phyloP scores from a whole-genome alignment of 164 flowering plant genomes.

The Stephania japonica region DNA sequence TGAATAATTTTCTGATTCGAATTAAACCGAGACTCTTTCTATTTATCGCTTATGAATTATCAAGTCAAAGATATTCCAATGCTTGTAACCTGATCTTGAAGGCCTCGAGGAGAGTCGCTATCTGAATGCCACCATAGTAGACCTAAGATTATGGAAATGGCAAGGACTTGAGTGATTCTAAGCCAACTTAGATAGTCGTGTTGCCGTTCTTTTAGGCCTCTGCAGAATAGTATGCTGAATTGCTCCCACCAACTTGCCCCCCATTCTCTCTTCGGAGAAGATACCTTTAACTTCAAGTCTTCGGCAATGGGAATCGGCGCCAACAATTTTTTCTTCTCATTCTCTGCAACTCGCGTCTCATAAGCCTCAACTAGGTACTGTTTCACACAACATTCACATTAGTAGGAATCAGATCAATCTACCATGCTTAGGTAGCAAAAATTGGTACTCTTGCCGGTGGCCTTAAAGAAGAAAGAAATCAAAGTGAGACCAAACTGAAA shows the following conservation, averaged over 20 bases:
- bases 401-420: constrained; percentile 2
- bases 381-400: neutral
- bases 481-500: no score
- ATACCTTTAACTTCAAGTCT: constrained; percentile 47
- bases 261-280: constrained; percentile 70
- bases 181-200: constrained; percentile 80
- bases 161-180: constrained; percentile 67
- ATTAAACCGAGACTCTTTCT: neutral
- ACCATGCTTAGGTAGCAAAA: neutral
- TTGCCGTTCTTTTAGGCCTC: constrained; percentile 76
- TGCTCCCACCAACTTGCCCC: constrained; percentile 89
- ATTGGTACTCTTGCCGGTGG: no score
- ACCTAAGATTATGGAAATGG: constrained; percentile 68
- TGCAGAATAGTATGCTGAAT: constrained; percentile 49
- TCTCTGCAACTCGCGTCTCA: constrained; percentile 68
- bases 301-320: constrained; percentile 61
- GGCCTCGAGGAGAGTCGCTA: constrained; percentile 37
- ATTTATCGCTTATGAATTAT: neutral
- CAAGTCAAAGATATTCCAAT: neutral
- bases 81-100: constrained; percentile 75
- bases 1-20: neutral
- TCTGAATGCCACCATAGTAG: constrained; percentile 96
- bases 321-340: constrained; percentile 67
- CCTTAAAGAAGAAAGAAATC: no score
- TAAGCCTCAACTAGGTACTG: constrained; percentile 97